A percentile compares a stretch with the other conserved stretches of the same genome.
phyloP scores from a whole-genome alignment of 1,284 basidiomycete species.

The Termitomyces sp. region DNA sequence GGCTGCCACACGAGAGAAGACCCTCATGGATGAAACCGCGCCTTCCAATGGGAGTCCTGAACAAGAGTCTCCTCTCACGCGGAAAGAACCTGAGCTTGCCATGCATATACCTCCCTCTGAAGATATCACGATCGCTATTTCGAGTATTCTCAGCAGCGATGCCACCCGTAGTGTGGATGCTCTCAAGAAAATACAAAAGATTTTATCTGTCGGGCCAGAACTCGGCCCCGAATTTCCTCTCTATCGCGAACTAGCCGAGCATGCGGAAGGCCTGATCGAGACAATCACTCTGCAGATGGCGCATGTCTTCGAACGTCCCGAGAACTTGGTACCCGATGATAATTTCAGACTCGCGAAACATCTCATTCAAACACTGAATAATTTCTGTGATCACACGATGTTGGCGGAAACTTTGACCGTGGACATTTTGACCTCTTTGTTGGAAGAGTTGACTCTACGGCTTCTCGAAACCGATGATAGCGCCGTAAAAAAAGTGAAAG shows the following conservation, averaged over 20 bases:
- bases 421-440: conserved; percentile 70
- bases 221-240: conserved; percentile 60
- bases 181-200: conserved; percentile 85
- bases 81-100: conserved; percentile 15
- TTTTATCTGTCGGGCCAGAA: conserved; percentile 70
- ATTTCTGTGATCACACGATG: conserved; percentile 82
- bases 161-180: conserved; percentile 86
- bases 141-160: conserved; percentile 82
- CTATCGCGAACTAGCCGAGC: conserved; percentile 76
- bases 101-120: conserved; percentile 35
- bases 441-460: conserved; percentile 86
- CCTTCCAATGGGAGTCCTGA: conserved; percentile 13
- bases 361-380: conserved; percentile 89
- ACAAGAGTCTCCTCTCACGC: conserved; percentile 6
- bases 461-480: conserved; percentile 91
- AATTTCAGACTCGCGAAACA: conserved; percentile 93
- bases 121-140: conserved; percentile 73
- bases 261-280: conserved; percentile 83
- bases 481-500: conserved; percentile 68
- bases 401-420: conserved; percentile 80
- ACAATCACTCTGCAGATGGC: conserved; percentile 87
- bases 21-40: conserved; percentile 15
- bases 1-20: conserved; percentile 21
- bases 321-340: conserved; percentile 66
- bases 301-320: conserved; percentile 78